Base-by-base conservation (phyloP, 192 early-diverging fungal genomes). In the Coemansia guatemalensis region DNA sequence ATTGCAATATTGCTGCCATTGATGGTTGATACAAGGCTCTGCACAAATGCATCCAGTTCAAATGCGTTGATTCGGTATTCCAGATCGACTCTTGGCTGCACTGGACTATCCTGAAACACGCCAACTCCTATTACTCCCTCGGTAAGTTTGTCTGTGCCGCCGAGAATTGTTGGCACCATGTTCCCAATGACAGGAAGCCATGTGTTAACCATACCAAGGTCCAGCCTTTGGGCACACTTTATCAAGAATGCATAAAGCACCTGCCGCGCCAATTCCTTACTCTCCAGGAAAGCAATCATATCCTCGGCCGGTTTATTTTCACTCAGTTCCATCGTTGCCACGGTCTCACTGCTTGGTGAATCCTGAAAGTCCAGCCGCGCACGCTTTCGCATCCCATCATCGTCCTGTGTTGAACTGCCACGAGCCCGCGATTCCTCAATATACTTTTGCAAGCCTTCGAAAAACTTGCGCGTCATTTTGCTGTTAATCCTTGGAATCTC, bases 31-130 rank as follows among this genome's bases (percentile, higher is more conserved):
- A 71, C 59, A 52, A 80, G 56, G 62, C 71, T 70, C 25, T 64
- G 67, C 4, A 74, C 57, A 51, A 80, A 80, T 14, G 77, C 67
- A 48, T 80, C 77, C 0, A 64, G 11, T 27, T 80, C 77, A 65
- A 73, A 71, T 7, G 71, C 77, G 53, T 48, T 60, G 4, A 65
- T 50, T 24, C 12, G 39, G 30, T 32, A 29, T 8, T 47, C 18
- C 27, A 61, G 24, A 17, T 49, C 24, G 8, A 80, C 41, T 0
- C 32, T 22, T 7, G 33, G 53, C 23, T 63, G 71, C 20, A 44
- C 20, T 11, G 66, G 48, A 20, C 30, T 58, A 32, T 30, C 53
- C 11, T 22, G 17, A 3, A 18, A 17, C 5, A 21, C 17, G 11
- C 33, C 35, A 12, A 20, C 21, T 12, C 20, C 44, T 5, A 21